Evolutionary conservation across 352 stramenopile genomes (phyloP).

Genomic region (Aphanomyces stellatus): DNA sequence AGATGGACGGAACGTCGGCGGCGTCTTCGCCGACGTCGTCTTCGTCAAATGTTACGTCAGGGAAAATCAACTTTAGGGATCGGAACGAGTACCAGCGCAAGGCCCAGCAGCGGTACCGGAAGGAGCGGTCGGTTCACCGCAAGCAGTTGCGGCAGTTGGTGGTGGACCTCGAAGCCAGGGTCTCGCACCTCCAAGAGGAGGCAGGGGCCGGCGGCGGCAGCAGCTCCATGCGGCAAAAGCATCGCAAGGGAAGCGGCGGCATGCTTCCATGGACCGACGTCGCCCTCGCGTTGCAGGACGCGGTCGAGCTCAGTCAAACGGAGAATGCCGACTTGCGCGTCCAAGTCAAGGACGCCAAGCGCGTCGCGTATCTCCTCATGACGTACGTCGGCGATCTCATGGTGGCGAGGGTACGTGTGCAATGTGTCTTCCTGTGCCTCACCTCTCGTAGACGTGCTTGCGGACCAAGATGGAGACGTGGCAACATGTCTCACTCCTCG

Average conservation of each 20-base stretch:
- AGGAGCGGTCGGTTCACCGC: neutral
- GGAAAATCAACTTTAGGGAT: neutral
- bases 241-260: neutral
- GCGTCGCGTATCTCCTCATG: neutral
- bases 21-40: too few species aligned
- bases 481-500: conserved; percentile 7
- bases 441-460: neutral
- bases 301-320: neutral
- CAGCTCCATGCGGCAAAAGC: neutral
- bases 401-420: neutral
- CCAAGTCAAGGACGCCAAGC: neutral
- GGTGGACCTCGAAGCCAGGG: neutral
- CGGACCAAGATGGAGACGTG: neutral
- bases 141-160: neutral
- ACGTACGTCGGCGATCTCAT: neutral
- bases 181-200: neutral
- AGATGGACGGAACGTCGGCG: too few species aligned
- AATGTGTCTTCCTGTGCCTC: neutral
- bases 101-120: neutral
- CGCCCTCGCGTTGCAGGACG: neutral
- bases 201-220: neutral
- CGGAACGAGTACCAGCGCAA: conserved; percentile 15
- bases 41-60: too few species aligned
- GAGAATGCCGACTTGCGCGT: neutral
- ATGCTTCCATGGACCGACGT: conserved; percentile 5